These are phyloP conservation scores for Ballota nigra DNA, from an alignment of 257 asterid genomes.

Conservation along the genomic window DNA sequence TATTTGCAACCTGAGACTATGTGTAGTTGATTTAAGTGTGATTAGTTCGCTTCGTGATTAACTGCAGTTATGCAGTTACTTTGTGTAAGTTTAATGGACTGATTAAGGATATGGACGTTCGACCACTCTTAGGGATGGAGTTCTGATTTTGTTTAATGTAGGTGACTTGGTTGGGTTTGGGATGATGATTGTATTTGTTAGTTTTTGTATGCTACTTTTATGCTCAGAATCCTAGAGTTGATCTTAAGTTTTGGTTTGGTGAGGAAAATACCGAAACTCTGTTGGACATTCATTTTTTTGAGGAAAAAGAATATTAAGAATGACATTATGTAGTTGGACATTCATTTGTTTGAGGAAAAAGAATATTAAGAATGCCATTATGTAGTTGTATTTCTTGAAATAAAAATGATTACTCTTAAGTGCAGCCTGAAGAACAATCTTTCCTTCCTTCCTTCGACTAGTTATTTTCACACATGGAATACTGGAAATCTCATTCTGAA, in stretches of 20 bases:
- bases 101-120: conserved; percentile 12
- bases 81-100: background rate
- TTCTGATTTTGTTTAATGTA: conserved; percentile 16
- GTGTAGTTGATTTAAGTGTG: conserved; percentile 19
- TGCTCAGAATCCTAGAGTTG: background rate
- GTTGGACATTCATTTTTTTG: background rate
- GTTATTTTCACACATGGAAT: background rate
- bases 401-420: background rate
- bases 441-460: background rate
- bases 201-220: background rate
- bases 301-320: background rate
- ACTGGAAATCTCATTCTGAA: background rate
- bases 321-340: background rate
- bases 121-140: background rate
- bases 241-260: background rate
- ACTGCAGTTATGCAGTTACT: conserved; percentile 16
- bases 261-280: background rate
- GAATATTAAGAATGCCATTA: background rate
- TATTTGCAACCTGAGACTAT: background rate
- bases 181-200: background rate
- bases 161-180: conserved; percentile 6
- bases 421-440: background rate
- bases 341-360: background rate
- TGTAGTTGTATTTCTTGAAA: no score
- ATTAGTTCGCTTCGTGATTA: conserved; percentile 16